These are phyloP conservation scores for Lecanosticta acicola DNA, from an alignment of 2,329 filamentous ascomycete species.

Conservation along the genomic window DNA sequence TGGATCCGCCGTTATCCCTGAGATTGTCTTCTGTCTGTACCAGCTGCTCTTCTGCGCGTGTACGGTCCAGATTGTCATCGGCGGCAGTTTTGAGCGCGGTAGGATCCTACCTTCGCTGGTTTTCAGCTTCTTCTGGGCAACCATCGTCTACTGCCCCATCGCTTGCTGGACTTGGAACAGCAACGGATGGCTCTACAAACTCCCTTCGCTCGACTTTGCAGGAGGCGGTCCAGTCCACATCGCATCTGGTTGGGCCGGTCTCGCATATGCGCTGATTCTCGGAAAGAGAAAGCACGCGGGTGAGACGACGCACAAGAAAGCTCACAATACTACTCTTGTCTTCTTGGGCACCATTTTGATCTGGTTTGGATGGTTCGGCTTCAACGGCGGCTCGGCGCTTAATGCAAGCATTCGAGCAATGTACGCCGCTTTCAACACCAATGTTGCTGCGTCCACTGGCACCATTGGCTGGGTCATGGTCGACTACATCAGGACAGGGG, in stretches of 20 bases:
- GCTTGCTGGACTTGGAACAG: constrained; percentile 64
- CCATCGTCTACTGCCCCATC: constrained; percentile 59
- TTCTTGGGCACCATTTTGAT: constrained; percentile 60
- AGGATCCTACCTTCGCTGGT: constrained; percentile 59
- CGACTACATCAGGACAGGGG: constrained; percentile 48
- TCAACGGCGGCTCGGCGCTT: constrained; percentile 53
- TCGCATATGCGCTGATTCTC: constrained; percentile 59
- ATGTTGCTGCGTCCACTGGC: constrained; percentile 50
- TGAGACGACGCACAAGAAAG: constrained; percentile 48
- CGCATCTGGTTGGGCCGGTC: constrained; percentile 56
- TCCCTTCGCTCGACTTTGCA: constrained; percentile 56
- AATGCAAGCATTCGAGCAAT: constrained; percentile 50
- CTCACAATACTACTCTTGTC: constrained; percentile 59
- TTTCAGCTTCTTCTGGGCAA: constrained; percentile 60
- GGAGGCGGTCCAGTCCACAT: constrained; percentile 62
- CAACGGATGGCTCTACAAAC: constrained; percentile 60
- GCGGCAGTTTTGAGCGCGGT: constrained; percentile 59
- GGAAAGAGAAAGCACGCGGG: constrained; percentile 52
- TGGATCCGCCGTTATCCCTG: constrained; percentile 53
- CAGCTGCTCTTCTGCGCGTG: constrained; percentile 59
- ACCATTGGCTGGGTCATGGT: constrained; percentile 51
- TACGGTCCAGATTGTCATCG: constrained; percentile 60
- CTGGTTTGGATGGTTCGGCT: constrained; percentile 60
- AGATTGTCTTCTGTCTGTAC: constrained; percentile 62
- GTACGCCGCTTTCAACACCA: constrained; percentile 54